Percentiles rank a stretch among this genome's conserved stretches.
These are phyloP conservation scores for Amniculicola lignicola DNA, from an alignment of 495 filamentous ascomycete genomes.

Conservation along the genomic window DNA sequence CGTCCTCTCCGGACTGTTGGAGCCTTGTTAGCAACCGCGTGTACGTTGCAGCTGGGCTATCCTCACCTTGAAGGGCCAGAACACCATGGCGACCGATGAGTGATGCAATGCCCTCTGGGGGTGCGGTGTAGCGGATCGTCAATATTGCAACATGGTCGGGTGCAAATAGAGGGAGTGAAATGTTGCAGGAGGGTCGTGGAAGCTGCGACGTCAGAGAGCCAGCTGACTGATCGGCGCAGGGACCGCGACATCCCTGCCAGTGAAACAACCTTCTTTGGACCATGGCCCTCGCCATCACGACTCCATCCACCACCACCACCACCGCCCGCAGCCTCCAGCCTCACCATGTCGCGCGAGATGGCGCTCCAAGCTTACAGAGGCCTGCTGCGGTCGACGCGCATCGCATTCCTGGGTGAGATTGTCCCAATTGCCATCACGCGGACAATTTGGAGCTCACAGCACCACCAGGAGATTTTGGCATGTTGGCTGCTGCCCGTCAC, in stretches of 20 bases:
- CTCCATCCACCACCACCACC: not conserved
- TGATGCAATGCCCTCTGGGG: constrained; percentile 10
- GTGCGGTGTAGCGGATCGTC: constrained; percentile 2
- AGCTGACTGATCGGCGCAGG: constrained; percentile 23
- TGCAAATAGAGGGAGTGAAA: not conserved
- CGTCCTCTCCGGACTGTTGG: constrained; percentile 75
- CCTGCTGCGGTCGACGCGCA: constrained; percentile 73
- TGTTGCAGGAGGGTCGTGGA: not conserved
- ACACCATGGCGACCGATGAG: constrained; percentile 25
- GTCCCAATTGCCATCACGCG: not conserved
- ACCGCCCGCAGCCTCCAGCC: not conserved
- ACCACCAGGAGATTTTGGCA: constrained; percentile 58
- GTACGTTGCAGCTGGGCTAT: not conserved
- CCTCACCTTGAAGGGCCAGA: constrained; percentile 35
- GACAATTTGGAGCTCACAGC: constrained; percentile 7
- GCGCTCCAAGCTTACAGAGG: constrained; percentile 78
- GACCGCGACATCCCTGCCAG: constrained; percentile 12
- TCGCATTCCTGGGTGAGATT: constrained; percentile 75
- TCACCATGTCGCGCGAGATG: constrained; percentile 43
- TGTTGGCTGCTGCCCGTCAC: constrained; percentile 65
- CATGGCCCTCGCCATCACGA: not conserved
- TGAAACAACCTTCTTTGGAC: constrained; percentile 14
- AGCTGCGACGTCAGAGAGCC: constrained; percentile 25
- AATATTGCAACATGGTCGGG: constrained; percentile 7
- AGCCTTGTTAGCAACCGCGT: not conserved